Base-by-base conservation (phyloP, 1,284 basidiomycete species). In the Sporisorium iseilematis-ciliati region DNA sequence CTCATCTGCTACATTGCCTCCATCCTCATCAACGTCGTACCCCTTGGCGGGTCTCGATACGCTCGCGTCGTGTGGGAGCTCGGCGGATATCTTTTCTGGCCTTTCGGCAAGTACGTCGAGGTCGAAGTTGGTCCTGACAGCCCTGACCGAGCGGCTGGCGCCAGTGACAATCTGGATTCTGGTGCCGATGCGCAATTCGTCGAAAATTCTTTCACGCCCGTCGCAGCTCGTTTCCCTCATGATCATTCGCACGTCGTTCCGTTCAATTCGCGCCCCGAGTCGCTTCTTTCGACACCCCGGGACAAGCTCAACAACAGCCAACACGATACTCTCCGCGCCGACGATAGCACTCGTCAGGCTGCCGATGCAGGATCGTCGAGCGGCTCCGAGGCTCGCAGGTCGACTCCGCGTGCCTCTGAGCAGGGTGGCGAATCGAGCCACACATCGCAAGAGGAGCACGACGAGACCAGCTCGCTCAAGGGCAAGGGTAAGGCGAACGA, bases 71-170 rank as follows among this genome's bases (percentile, higher is more conserved):
- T 97, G 2, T 94, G 91, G 81, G 97, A 96, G 23, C 87, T 99
- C 12, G 95, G 93, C 1, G 96, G 94, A 91, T 99, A 99, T 86
- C 90, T 99, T 62, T 90, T 91, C 38, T 99, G 97, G 97, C 97
- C 97, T 1, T 99, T 99, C 85, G 96, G 85, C 94, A 98, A 98
- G 86, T 99, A 98, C 83, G 94, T 99, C 63, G 95, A 98, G 85
- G 93, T 95, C 6, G 83, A 85, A 43, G 75, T 92, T 60, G 68
- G 75, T 56, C 71, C 80, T 20, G 57, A 69, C 45, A 78, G 75
- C 31, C 75, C 68, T 20, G 76, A 84, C 21, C 79, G 81, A n/a
- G 63, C 63, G 7, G 69, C 75, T 14, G 51, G 54, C 31, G 64
- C 51, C 38, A 40, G 31, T 45, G 53, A 70, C 35, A 25, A 35